Base-by-base conservation (phyloP, 2,329 filamentous ascomycete species). In the Celoporthe dispersa region DNA sequence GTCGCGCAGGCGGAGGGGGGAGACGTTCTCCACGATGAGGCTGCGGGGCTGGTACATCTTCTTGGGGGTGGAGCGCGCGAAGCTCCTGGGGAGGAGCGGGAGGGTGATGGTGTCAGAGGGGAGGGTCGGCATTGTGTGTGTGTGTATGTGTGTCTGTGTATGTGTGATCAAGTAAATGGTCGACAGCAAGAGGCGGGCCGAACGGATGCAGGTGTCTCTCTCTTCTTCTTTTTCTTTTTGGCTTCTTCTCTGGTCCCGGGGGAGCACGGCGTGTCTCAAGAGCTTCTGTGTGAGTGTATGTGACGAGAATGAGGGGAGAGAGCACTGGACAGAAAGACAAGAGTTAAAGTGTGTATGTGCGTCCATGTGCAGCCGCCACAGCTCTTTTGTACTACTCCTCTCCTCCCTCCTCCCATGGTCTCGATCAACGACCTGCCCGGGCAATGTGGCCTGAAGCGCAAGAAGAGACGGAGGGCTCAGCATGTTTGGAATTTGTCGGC, bases 311-410 rank as follows among this genome's bases (percentile, higher is more conserved):
- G 39, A 48, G 19, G 22, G 2, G 25, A 51, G 8, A 19, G 39
- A 64, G 62, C 19, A 64, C 48, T 64, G 39, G 28, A 51, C 37
- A 44, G 62, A 19, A 64, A 28, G 16, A 25, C 31, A 51, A 48
- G 62, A 51, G 7, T 48, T 22, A 3, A n/a, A n/a, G n/a, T 11
- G 22, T 48, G 37, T 12, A 22, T n/a, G 44, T 48, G 22, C 2
- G 44, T 48, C 19, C 44, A n/a, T 28, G 62, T 51, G 57, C 57
- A 19, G 53, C 16, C 16, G 53, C 16, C 16, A 7, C 39, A 31
- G 35, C 37, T 64, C 62, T 64, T 64, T 64, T 64, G 62, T 64
- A 64, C 33, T 22, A n/a, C 9, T 22, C 44, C 44, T n/a, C n/a
- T 7, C 22, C 44, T 48, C 22, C 39, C 2, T 41, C 44, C 7